These are phyloP conservation scores for Phanerochaete sordida DNA, from an alignment of 768 basidiomycete genomes.

Conservation along the genomic window DNA sequence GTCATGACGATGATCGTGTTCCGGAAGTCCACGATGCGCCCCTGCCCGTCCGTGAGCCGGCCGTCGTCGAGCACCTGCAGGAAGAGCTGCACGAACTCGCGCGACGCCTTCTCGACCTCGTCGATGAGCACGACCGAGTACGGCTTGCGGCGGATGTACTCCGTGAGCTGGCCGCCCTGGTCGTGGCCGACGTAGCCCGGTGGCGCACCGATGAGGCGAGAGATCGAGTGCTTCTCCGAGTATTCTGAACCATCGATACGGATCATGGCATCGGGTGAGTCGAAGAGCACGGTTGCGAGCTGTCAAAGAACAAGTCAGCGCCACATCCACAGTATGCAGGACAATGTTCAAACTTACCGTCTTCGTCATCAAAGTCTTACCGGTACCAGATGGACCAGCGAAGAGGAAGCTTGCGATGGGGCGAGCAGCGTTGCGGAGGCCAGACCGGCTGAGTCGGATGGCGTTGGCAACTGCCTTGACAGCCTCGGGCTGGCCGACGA, in stretches of 20 bases:
- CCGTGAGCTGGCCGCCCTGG: constrained; percentile 85
- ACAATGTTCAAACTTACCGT: constrained; percentile 49
- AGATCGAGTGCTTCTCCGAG: constrained; percentile 76
- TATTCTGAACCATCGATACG: constrained; percentile 93
- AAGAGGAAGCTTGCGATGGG: constrained; percentile 94
- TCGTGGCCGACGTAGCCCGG: constrained; percentile 94
- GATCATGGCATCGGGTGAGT: constrained; percentile 89
- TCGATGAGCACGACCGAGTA: constrained; percentile 85
- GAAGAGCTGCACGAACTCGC: constrained; percentile 68
- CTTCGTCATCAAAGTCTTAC: constrained; percentile 88
- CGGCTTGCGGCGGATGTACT: constrained; percentile 89
- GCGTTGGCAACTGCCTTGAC: constrained; percentile 93
- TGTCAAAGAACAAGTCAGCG: constrained; percentile 28
- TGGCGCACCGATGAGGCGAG: constrained; percentile 70
- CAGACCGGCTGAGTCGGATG: constrained; percentile 87
- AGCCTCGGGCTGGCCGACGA: constrained; percentile 90
- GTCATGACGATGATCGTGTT: constrained; percentile 96
- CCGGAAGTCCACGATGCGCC: constrained; percentile 82
- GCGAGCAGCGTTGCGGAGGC: constrained; percentile 82
- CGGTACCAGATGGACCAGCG: constrained; percentile 88
- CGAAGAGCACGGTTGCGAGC: constrained; percentile 88
- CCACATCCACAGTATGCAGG: background rate
- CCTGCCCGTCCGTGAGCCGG: constrained; percentile 88
- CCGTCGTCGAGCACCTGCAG: constrained; percentile 92
- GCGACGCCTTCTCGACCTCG: constrained; percentile 89